Evolutionary conservation across 495 filamentous ascomycete species (phyloP), one percentile per base, ranked within the genome.

Genomic region (Penicillium manginii): DNA sequence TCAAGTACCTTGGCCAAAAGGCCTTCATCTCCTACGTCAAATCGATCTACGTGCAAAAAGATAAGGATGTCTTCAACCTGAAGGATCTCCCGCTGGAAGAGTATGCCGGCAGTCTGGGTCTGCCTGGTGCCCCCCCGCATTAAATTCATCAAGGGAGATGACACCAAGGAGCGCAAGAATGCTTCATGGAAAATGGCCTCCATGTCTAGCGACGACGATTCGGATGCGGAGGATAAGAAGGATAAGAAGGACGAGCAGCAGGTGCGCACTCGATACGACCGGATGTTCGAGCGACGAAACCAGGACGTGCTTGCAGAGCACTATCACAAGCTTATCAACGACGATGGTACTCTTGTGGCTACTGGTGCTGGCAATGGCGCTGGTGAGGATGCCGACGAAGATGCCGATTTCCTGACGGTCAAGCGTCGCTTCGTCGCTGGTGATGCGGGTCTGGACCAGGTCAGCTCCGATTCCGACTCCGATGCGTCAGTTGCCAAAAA

Each of bases 1-100:
- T 98, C 52, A 98, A 98, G 63, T 98, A 98, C 69, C 78, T 98
- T 2, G 96, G 89, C 4, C 94, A 98, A 66, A 98, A 97, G 67
- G 93, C 94, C 0, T 99, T 99, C 60, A 85, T 92, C 54, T 90
- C 87, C 40, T 97, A 98, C 70, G 86, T 87, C 15, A 84, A 87
- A 45, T 93, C 91, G 8, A 73, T 98, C 50, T 85, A 91, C 69
- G 75, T 97, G 22, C 92, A 97, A 73, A 93, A 90, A 64, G 93
- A 99, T 66, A 96, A 93, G 74, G 90, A 96, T 29, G 81, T 92
- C 4, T 99, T 98, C 71, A 84, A 93, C 50, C 74, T 98, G 8
- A 85, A 88, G 37, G 80, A 89, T 17, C 81, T 96, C 32, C 86
- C 91, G 42, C 72, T 97, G 22, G 96, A 98, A 64, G 91, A 88